Conservation (phyloP, 2,329 filamentous ascomycete genomes). For the Zasmidium citrigriseum region DNA sequence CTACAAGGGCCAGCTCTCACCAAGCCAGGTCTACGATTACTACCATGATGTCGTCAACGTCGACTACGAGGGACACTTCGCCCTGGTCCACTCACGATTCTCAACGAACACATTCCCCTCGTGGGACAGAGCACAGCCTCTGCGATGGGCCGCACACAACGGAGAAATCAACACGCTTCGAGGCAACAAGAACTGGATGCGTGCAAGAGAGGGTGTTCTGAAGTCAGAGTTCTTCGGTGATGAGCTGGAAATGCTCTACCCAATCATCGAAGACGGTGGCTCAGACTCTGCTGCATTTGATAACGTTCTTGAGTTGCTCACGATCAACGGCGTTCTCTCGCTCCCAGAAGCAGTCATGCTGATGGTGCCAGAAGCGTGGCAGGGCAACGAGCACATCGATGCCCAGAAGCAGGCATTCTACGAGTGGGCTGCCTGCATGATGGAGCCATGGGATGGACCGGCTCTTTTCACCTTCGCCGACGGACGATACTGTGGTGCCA, state of each 20-base stretch:
- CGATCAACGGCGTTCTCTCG: conserved; percentile 93
- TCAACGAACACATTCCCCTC: conserved; percentile 98
- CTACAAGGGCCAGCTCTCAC: conserved; percentile 95
- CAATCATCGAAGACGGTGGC: conserved; percentile 93
- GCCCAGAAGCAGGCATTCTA: conserved; percentile 96
- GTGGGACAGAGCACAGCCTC: conserved; percentile 94
- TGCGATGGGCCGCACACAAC: conserved; percentile 97
- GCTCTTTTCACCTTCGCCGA: conserved; percentile 97
- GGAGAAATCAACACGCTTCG: conserved; percentile 97
- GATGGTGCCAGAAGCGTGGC: conserved; percentile 98
- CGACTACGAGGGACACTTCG: conserved; percentile 96
- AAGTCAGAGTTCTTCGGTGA: conserved; percentile 90
- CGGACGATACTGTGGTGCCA: conserved; percentile 94
- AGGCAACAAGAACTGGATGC: conserved; percentile 99
- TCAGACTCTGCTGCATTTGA: conserved; percentile 97
- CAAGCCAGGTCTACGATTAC: conserved; percentile 95
- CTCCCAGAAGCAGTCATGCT: conserved; percentile 96
- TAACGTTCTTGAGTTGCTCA: conserved; percentile 90
- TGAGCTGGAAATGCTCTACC: conserved; percentile 86
- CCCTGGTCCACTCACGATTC: conserved; percentile 93
- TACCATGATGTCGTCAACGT: conserved; percentile 96
- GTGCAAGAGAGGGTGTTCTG: conserved; percentile 91
- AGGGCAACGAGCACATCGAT: conserved; percentile 89
- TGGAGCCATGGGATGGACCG: conserved; percentile 98
- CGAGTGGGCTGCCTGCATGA: conserved; percentile 97